Conservation (phyloP, 768 basidiomycete species). For the Coprinellus micaceus region DNA sequence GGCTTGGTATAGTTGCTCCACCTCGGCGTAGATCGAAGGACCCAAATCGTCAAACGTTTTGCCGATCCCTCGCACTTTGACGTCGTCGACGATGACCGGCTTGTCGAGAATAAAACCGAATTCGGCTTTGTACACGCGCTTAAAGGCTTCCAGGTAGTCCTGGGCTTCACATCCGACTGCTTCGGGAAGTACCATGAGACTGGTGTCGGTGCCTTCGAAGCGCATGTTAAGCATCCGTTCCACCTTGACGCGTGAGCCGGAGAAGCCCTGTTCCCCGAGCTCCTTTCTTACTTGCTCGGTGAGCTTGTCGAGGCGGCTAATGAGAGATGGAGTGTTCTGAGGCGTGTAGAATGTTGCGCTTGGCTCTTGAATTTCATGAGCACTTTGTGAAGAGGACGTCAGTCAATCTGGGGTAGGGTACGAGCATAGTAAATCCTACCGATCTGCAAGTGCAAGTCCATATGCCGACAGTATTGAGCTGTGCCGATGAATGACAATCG, state of each 20-base stretch:
- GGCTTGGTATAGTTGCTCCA: constrained; percentile 42
- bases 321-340: constrained; percentile 51
- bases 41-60: constrained; percentile 85
- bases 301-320: constrained; percentile 66
- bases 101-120: constrained; percentile 93
- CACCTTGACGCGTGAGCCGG: constrained; percentile 60
- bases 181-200: constrained; percentile 76
- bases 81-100: constrained; percentile 82
- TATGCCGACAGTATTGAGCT: constrained; percentile 93
- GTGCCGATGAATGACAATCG: constrained; percentile 84
- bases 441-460: constrained; percentile 87
- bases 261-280: constrained; percentile 79
- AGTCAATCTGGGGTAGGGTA: neutral
- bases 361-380: constrained; percentile 86
- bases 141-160: constrained; percentile 81
- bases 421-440: constrained; percentile 26
- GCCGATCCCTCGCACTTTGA: constrained; percentile 90
- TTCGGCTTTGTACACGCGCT: constrained; percentile 74
- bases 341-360: constrained; percentile 74
- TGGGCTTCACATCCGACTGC: constrained; percentile 54
- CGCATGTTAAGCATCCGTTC: constrained; percentile 91
- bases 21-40: constrained; percentile 73
- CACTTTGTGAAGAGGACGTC: constrained; percentile 41
- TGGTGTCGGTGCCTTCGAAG: constrained; percentile 90
- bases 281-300: constrained; percentile 59